phyloP scores from a whole-genome alignment of 371 early-diverging fungal species.

The Mucor sp. region DNA sequence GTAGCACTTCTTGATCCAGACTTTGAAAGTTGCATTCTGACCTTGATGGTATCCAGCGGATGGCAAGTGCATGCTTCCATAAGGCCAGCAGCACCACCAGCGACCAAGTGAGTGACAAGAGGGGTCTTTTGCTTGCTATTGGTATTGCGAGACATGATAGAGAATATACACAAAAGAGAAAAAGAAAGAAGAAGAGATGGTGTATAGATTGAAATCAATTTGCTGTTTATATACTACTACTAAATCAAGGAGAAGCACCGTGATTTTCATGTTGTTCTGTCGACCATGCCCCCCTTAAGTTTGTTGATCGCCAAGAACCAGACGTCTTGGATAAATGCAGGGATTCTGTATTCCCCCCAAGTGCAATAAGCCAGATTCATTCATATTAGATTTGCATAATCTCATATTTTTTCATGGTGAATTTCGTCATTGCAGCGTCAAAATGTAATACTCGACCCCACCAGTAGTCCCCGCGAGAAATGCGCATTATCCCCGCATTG shows the following conservation, averaged over 20 bases:
- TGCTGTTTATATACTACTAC: background rate
- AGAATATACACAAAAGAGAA: background rate
- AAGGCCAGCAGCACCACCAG: slow-evolving; percentile 94
- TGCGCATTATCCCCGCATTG: background rate
- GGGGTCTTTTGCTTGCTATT: slow-evolving; percentile 38
- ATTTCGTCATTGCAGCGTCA: background rate
- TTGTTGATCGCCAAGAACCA: slow-evolving; percentile 14
- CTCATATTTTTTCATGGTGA: background rate
- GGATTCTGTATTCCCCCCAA: no score
- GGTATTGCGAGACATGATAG: slow-evolving; percentile 24
- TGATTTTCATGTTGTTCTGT: background rate
- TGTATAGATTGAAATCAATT: background rate
- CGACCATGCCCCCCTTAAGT: background rate
- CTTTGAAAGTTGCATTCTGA: slow-evolving; percentile 86
- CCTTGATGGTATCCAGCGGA: slow-evolving; percentile 98
- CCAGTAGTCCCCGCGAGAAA: background rate
- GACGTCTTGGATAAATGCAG: slow-evolving; percentile 1
- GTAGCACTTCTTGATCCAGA: slow-evolving; percentile 40
- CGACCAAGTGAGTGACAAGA: slow-evolving; percentile 71
- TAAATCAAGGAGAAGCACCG: background rate
- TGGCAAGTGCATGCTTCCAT: slow-evolving; percentile 96
- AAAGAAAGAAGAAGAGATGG: background rate
- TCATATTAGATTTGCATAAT: background rate
- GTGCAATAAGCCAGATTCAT: no score
- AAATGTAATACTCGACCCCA: background rate